Conservation (phyloP, 768 basidiomycete genomes). For the Cytidiella melzeri region DNA sequence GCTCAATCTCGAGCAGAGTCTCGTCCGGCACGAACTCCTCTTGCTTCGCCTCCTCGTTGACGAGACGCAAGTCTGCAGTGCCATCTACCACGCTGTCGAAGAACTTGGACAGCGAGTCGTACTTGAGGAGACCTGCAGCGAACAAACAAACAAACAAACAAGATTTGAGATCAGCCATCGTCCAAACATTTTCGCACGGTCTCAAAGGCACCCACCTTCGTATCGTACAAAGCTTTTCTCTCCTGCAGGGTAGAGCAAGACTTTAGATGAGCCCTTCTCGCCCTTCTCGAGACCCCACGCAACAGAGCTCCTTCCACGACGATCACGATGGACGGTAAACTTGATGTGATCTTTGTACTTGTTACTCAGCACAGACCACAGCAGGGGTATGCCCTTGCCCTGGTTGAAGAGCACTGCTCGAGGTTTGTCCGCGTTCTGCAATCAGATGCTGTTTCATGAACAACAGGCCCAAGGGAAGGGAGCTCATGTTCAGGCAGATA, state of each 20-base stretch:
- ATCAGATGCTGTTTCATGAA: constrained; percentile 1
- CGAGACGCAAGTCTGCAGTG: constrained; percentile 45
- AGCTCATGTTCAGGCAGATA: constrained; percentile 5
- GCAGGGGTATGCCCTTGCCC: constrained; percentile 66
- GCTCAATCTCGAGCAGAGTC: constrained; percentile 42
- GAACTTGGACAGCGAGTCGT: constrained; percentile 68
- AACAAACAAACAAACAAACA: too few relatives aligned
- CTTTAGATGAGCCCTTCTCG: constrained; percentile 48
- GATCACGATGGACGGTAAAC: constrained; percentile 61
- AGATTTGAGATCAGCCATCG: too few relatives aligned
- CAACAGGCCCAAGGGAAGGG: not conserved
- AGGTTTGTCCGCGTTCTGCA: constrained; percentile 35
- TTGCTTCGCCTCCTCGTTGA: constrained; percentile 29
- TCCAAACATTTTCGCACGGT: too few relatives aligned
- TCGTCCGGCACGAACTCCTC: constrained; percentile 37
- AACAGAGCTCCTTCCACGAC: constrained; percentile 51
- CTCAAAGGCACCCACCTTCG: constrained; percentile 46
- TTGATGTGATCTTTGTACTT: constrained; percentile 58
- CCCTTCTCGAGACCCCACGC: constrained; percentile 54
- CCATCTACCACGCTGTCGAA: constrained; percentile 68
- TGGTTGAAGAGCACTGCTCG: constrained; percentile 70
- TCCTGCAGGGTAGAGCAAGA: constrained; percentile 64
- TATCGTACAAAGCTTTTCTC: constrained; percentile 54
- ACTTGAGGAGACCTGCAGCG: constrained; percentile 57
- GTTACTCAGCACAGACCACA: constrained; percentile 78